Evolutionary conservation across 2,329 filamentous ascomycete species (phyloP).

Genomic region (Fusarium veterinarium): DNA sequence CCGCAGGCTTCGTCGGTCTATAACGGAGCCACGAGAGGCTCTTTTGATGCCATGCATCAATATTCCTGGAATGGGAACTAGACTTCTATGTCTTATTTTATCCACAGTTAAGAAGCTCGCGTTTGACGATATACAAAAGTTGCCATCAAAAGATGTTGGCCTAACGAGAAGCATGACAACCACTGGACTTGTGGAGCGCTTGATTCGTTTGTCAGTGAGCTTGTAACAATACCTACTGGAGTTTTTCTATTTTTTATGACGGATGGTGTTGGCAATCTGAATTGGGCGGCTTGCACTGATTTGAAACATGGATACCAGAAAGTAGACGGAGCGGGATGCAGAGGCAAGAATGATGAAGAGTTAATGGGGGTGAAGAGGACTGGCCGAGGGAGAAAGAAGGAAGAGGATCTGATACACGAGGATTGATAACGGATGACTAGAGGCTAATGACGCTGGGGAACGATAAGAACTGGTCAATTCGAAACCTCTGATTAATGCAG

Average conservation of each 20-base stretch:
- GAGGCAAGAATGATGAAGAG: slow-evolving; percentile 7
- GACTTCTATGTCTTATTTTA: slow-evolving; percentile 13
- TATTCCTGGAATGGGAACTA: slow-evolving; percentile 69
- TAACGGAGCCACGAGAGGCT: slow-evolving; percentile 53
- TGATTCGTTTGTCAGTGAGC: slow-evolving; percentile 41
- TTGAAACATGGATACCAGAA: slow-evolving; percentile 35
- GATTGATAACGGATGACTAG: slow-evolving; percentile 31
- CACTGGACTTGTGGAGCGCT: slow-evolving; percentile 36
- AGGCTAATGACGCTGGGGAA: slow-evolving; percentile 25
- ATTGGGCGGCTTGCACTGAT: slow-evolving; percentile 39
- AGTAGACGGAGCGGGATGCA: slow-evolving; percentile 30
- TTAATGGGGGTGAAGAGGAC: slow-evolving; percentile 23
- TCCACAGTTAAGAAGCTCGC: slow-evolving; percentile 24
- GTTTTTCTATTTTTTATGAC: slow-evolving; percentile 38
- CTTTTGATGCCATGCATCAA: slow-evolving; percentile 63
- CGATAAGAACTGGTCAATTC: slow-evolving; percentile 13
- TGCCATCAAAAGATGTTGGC: slow-evolving; percentile 30
- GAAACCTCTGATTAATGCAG: slow-evolving; percentile 18
- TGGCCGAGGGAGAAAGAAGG: slow-evolving; percentile 3
- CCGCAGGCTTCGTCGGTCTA: slow-evolving; percentile 56
- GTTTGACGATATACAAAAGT: slow-evolving; percentile 39
- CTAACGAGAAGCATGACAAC: slow-evolving; percentile 38
- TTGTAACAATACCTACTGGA: slow-evolving; percentile 45
- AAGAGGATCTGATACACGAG: slow-evolving; percentile 26
- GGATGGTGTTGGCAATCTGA: slow-evolving; percentile 44